Percentiles rank a stretch among this genome's conserved stretches.
phyloP scores from a whole-genome alignment of 139 green algal genomes.

The Klebsormidium nitens region DNA sequence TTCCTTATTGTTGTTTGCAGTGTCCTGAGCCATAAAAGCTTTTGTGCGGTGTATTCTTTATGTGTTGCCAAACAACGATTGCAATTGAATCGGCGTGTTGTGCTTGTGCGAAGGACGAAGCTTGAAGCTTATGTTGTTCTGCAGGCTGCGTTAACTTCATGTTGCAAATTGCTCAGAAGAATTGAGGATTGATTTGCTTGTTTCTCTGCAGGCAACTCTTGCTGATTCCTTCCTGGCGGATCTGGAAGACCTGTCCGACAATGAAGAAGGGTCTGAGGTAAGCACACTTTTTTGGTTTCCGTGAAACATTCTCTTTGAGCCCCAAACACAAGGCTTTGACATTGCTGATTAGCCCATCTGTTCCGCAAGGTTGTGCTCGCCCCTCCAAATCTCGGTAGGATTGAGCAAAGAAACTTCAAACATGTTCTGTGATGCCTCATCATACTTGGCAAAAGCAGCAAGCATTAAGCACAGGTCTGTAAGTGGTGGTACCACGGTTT shows the following conservation, averaged over 20 bases:
- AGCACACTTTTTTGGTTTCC: not conserved
- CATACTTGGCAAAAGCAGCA: not conserved
- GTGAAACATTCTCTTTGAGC: not conserved
- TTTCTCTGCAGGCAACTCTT: conserved; percentile 76
- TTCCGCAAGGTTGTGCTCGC: no score
- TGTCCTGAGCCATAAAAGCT: no score
- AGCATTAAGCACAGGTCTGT: not conserved
- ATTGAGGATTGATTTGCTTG: no score
- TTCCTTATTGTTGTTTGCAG: no score
- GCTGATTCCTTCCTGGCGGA: conserved; percentile 93
- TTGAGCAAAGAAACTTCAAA: not conserved
- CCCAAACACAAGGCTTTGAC: not conserved
- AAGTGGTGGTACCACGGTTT: not conserved
- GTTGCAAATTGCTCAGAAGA: no score
- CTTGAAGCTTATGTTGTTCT: no score
- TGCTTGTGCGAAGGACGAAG: no score
- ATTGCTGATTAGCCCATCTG: not conserved
- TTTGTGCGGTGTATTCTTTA: no score
- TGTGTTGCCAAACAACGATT: no score
- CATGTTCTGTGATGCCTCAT: not conserved
- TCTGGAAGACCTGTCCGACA: conserved; percentile 90
- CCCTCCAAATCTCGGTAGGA: no score
- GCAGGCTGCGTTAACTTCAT: no score
- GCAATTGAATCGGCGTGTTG: no score
- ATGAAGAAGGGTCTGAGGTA: conserved; percentile 23